These are phyloP conservation scores for Plasmodiophora brassicae DNA, from an alignment of 208 protist genomes.

Conservation along the genomic window DNA sequence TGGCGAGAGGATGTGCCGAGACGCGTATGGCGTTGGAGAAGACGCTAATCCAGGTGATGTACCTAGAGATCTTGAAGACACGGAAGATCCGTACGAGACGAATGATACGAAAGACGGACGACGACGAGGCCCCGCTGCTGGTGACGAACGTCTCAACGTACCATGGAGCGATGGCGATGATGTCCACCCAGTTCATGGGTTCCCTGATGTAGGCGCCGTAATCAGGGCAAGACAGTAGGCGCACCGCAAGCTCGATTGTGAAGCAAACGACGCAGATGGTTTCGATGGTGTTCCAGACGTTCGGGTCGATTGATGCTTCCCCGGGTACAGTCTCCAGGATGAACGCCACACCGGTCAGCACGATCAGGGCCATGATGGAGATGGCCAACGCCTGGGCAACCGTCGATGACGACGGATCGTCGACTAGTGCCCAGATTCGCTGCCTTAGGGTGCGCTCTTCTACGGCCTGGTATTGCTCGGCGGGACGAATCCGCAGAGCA, in stretches of 20 bases:
- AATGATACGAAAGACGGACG: conserved; percentile 51
- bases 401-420: neutral
- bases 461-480: neutral
- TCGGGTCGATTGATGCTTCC: neutral
- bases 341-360: conserved; percentile 6
- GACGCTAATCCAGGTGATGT: conserved; percentile 34
- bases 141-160: conserved; percentile 46
- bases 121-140: neutral
- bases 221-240: conserved; percentile 12
- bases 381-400: neutral
- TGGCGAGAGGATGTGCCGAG: conserved; percentile 33
- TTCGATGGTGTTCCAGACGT: conserved; percentile 42
- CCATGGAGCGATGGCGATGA: conserved; percentile 51
- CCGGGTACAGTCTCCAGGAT: conserved; percentile 32
- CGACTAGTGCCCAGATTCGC: conserved; percentile 2
- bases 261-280: conserved; percentile 39
- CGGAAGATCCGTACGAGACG: conserved; percentile 54
- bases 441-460: neutral
- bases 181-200: conserved; percentile 50
- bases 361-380: neutral
- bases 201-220: neutral
- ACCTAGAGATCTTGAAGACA: conserved; percentile 54
- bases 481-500: no score
- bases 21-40: conserved; percentile 30
- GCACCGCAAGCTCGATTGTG: conserved; percentile 41